Evolutionary conservation across 129 eudicot genomes (phyloP), one percentile per base, ranked within the genome.

Genomic region (Logfia minima): DNA sequence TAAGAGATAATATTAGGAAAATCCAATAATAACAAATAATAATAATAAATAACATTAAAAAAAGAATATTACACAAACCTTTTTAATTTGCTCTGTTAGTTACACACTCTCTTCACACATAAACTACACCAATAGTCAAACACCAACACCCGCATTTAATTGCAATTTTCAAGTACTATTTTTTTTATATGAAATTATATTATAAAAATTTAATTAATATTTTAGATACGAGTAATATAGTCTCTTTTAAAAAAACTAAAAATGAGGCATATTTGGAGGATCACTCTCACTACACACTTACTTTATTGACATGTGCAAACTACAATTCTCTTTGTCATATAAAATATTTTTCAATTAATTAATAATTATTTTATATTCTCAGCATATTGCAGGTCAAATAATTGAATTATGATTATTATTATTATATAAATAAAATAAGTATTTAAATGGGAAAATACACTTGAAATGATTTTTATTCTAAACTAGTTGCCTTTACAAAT

Each of bases 281-380:
- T 64, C 63, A 64, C 22, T 75, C 79, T 75, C 79, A 28, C 71
- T 62, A 24, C 11, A 39, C 11, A 43, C 48, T 64, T 45, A 65
- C 48, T 76, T 53, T 76, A 76, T 28, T 76, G 71, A 76, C 80
- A 48, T 76, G 80, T 76, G 80, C 72, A 45, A 61, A 29, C 66
- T 72, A 64, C 65, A 76, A 75, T 76, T 65, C 32, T 41, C 29
- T 75, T 45, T n/a, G 8, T 21, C 2, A 7, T 53, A 39, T 31
- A 21, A 16, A 58, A 5, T 19, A 19, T 5, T 58, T 23, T 43
- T 4, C 53, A 14, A 64, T 64, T 28, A 63, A 65, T n/a, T 45
- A 62, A 62, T 14, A 34, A 0, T 64, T 48, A 43, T 64, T 72
- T 3, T 72, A 31, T 39, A 61, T 23, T 28, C 11, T 19, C 23